A percentile compares a stretch with the other conserved stretches of the same genome.
These are phyloP conservation scores for Fusarium sp. DNA, from an alignment of 2,329 filamentous ascomycete genomes.

Conservation along the genomic window DNA sequence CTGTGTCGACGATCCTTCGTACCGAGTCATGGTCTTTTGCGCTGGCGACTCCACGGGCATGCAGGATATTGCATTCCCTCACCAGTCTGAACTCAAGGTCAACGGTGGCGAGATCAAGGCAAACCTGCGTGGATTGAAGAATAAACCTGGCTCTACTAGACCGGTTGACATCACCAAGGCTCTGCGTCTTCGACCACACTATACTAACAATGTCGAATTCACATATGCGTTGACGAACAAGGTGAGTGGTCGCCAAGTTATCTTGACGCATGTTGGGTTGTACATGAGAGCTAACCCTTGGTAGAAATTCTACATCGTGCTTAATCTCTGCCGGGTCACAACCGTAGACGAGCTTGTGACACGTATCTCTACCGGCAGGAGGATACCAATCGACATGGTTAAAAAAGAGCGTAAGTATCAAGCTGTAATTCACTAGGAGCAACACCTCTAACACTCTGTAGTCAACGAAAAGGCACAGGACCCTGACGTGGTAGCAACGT, in stretches of 20 bases:
- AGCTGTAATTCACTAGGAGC: conserved; percentile 16
- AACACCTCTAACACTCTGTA: conserved; percentile 52
- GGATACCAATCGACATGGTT: conserved; percentile 84
- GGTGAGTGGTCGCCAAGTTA: conserved; percentile 61
- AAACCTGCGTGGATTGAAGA: conserved; percentile 95
- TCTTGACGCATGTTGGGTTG: conserved; percentile 35
- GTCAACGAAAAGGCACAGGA: conserved; percentile 86
- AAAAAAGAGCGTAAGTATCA: conserved; percentile 82
- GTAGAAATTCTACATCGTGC: conserved; percentile 78
- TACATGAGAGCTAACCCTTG: conserved; percentile 26
- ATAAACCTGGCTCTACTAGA: conserved; percentile 93
- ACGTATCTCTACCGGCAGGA: conserved; percentile 73
- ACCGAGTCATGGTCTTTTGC: conserved; percentile 87
- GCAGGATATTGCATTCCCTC: conserved; percentile 89
- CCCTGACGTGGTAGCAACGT: conserved; percentile 89
- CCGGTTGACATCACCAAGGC: conserved; percentile 90
- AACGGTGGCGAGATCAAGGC: conserved; percentile 90
- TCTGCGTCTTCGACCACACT: conserved; percentile 77
- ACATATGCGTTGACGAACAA: conserved; percentile 94
- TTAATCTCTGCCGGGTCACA: conserved; percentile 81
- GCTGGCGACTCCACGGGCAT: conserved; percentile 71
- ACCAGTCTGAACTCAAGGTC: conserved; percentile 91
- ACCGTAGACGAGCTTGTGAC: conserved; percentile 78
- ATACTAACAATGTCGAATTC: conserved; percentile 83
- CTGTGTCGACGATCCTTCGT: conserved; percentile 69